Base-by-base conservation (phyloP, 495 filamentous ascomycete genomes). In the Jackrogersella minutella region DNA sequence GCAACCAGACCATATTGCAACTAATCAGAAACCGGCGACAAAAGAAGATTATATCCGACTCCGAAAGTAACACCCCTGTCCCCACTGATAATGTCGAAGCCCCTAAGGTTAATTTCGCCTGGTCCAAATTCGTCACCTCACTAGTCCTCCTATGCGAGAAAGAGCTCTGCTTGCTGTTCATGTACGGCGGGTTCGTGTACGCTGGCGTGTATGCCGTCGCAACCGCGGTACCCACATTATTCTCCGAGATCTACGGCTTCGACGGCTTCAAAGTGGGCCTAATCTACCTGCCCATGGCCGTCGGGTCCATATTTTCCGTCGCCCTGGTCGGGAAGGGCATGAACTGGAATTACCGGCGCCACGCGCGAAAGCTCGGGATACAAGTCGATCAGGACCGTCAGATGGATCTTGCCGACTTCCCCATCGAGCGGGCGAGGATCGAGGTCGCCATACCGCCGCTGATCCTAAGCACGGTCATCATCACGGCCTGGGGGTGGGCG, bases 391-490 rank as follows among this genome's bases (percentile, higher is more conserved):
- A 79, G 13, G 81, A 81, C 28, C 79, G 78, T 0, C 77, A 81
- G 21, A 79, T 81, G 41, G 84, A 87, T 47, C 68, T 89, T n/a
- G 62, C 73, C 1, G 70, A 82, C 17, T 90, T 90, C 53, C 88
- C 88, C 3, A 85, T 91, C 43, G 86, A 89, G 62, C 76, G 80
- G 33, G 87, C 88, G 1, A 79, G 88, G 5, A 73, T 90, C 17
- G 76, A 85, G 51, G 77, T 86, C 28, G 81, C 85, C 36, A 80
- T 83, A 51, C 81, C 80, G 1, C 53, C 81, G 9, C 74, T 84
- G 11, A 53, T 76, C 3, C 62, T 87, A 0, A 81, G 76, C n/a
- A 70, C 78, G 17, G 66, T 71, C 13, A 66, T 73, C 2, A 75
- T 85, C 21, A 68, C 83, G 49, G 76, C 76, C 0, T 87, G 84